These are phyloP conservation scores for Rhodotorula glutinis DNA, from an alignment of 1,284 basidiomycete genomes.

Conservation along the genomic window DNA sequence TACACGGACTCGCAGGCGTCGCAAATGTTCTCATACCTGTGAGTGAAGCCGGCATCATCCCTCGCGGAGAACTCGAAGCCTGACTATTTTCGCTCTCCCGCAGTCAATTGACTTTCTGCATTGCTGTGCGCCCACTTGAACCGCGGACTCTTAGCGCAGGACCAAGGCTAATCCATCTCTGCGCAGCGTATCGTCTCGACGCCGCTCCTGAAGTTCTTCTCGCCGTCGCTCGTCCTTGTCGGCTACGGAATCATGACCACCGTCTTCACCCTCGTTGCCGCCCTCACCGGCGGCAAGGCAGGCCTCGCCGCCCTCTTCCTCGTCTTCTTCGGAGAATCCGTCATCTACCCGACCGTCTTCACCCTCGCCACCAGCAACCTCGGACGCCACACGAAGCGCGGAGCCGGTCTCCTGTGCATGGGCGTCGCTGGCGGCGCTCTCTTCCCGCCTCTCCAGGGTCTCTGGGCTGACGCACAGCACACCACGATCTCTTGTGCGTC, in stretches of 20 bases:
- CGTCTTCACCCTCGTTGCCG: constrained; percentile 58
- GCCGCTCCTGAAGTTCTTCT: constrained; percentile 59
- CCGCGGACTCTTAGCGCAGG: neutral
- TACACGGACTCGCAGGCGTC: constrained; percentile 58
- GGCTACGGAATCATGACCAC: constrained; percentile 58
- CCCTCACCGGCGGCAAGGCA: constrained; percentile 56
- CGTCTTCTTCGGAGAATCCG: constrained; percentile 58
- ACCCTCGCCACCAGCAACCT: constrained; percentile 67
- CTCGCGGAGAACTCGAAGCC: too few species aligned
- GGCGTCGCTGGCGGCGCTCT: constrained; percentile 72
- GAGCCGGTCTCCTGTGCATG: constrained; percentile 60
- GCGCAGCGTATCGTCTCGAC: constrained; percentile 61
- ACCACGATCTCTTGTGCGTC: constrained; percentile 54
- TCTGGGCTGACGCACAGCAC: constrained; percentile 59
- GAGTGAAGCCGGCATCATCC: too few species aligned
- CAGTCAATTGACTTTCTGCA: constrained; percentile 60
- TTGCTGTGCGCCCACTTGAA: constrained; percentile 53
- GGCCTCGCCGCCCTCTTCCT: constrained; percentile 64
- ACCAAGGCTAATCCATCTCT: neutral
- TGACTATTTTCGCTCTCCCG: too few species aligned
- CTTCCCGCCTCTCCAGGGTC: constrained; percentile 68
- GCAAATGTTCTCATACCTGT: constrained; percentile 64
- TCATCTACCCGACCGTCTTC: constrained; percentile 55
- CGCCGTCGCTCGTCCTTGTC: constrained; percentile 63
- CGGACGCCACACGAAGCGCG: constrained; percentile 66